phyloP scores from a whole-genome alignment of 2,329 filamentous ascomycete species.

The Colletotrichum orbiculare region DNA sequence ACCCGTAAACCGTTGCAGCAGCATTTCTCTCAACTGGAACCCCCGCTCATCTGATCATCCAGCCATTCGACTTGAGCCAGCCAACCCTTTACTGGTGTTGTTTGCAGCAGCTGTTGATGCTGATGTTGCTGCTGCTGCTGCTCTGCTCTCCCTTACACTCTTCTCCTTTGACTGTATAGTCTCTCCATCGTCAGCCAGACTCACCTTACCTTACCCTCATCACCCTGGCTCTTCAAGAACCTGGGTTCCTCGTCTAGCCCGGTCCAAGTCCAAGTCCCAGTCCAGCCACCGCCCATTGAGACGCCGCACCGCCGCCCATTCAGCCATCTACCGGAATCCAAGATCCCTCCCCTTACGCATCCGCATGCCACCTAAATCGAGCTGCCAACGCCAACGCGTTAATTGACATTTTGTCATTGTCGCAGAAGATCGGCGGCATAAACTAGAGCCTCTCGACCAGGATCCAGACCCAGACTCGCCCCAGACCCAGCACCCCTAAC shows the following conservation, averaged over 20 bases:
- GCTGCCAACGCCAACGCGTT: constrained; percentile 26
- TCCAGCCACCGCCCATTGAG: constrained; percentile 18
- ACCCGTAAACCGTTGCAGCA: neutral
- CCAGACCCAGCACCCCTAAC: constrained; percentile 16
- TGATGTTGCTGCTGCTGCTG: constrained; percentile 11
- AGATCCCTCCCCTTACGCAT: constrained; percentile 4
- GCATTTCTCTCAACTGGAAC: constrained; percentile 4
- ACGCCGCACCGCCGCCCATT: too few species aligned
- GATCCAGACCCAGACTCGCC: neutral
- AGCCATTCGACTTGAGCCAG: neutral
- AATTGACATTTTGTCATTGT: constrained; percentile 28
- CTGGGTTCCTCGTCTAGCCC: constrained; percentile 14
- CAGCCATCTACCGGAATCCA: constrained; percentile 27
- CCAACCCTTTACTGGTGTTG: neutral
- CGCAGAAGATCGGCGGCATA: constrained; percentile 17
- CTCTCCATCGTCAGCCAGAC: neutral
- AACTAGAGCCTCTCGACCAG: constrained; percentile 1
- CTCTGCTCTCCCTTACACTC: constrained; percentile 8
- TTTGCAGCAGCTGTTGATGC: neutral
- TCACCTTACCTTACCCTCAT: neutral
- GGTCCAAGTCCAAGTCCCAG: constrained; percentile 11
- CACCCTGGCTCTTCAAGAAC: neutral
- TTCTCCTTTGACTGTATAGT: neutral
- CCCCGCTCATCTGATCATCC: constrained; percentile 25
- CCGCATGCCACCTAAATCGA: neutral